Evolutionary conservation across 1,284 basidiomycete genomes (phyloP).

Genomic region (Sphagnurus paluster): DNA sequence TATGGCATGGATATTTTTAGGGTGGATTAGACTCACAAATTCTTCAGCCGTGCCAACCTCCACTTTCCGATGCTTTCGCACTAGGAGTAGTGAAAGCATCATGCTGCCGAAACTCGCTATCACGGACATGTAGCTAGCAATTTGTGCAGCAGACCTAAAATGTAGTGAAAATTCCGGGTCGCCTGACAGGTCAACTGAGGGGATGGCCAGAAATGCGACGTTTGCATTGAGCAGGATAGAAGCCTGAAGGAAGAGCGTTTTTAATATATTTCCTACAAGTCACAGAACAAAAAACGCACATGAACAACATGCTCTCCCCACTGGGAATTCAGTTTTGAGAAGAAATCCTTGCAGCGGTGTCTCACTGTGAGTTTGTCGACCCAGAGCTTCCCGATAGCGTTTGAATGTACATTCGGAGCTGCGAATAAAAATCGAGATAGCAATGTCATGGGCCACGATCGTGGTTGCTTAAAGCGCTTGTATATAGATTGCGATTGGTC

Average conservation of each 20-base stretch:
- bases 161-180: constrained; percentile 11
- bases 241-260: constrained; percentile 22
- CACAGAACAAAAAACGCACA: constrained; percentile 34
- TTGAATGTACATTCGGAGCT: constrained; percentile 39
- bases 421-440: constrained; percentile 39
- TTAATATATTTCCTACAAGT: background rate
- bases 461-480: constrained; percentile 17
- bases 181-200: constrained; percentile 28
- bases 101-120: constrained; percentile 47
- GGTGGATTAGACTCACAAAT: constrained; percentile 14
- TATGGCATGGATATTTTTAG: background rate
- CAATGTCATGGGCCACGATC: constrained; percentile 30
- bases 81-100: constrained; percentile 43
- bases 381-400: constrained; percentile 35
- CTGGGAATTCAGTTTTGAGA: constrained; percentile 44
- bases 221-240: constrained; percentile 36
- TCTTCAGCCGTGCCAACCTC: constrained; percentile 8
- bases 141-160: constrained; percentile 36
- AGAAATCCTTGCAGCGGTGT: constrained; percentile 39
- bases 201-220: constrained; percentile 34
- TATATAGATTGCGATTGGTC: constrained; percentile 43
- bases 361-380: constrained; percentile 40
- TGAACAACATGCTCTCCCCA: constrained; percentile 52
- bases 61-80: constrained; percentile 28
- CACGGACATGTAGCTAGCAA: constrained; percentile 47